Base-by-base conservation (phyloP, 176 grass and related monocot genomes). In the Typha latifolia region DNA sequence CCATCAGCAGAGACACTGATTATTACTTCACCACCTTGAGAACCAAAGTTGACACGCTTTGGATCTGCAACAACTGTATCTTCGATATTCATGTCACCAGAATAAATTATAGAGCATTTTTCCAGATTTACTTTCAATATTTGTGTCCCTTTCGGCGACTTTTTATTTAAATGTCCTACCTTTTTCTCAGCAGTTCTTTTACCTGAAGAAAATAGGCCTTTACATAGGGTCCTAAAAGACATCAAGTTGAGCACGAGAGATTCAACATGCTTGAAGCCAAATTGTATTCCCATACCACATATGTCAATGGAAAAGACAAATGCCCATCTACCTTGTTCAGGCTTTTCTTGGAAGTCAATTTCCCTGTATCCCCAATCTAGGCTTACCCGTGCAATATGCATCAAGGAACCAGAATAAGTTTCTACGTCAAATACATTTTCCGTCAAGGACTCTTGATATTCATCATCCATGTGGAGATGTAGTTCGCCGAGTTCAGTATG, bases 11-110 rank as follows among this genome's bases (percentile, higher is more conserved):
- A 99, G 50, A 90, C 53, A 47, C 77, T 89, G 70, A 93, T 83
- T 85, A 83, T 72, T 76, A 85, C 86, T 82, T 87, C 72, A 37
- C 89, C 83, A 57, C 94, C 89, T 81, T 93, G 94, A 78, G 94
- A 90, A 68, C 94, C 94, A 81, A 90, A 99, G 81, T 99, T 99
- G 18, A 99, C 94, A 34, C 89, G 88, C 71, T 99, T 99, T 55
- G 94, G 94, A 76, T 99, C 94, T 32, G 84, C 83, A 71, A 99
- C 77, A 78, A 83, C 62, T 72, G 90, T 90, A 71, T 90, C 87
- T 80, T 89, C 65, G 82, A 85, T 77, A 75, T 66, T 80, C 52
- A 71, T 66, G 59, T 93, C 94, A 81, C 85, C 83, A 81, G 81
- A 79, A 73, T 99, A 99, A 53, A 66, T 82, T 82, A 90, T 73